A percentile compares a stretch with the other conserved stretches of the same genome.
phyloP scores from a whole-genome alignment of 1,284 basidiomycete genomes.

The Ganoderma sinense region DNA sequence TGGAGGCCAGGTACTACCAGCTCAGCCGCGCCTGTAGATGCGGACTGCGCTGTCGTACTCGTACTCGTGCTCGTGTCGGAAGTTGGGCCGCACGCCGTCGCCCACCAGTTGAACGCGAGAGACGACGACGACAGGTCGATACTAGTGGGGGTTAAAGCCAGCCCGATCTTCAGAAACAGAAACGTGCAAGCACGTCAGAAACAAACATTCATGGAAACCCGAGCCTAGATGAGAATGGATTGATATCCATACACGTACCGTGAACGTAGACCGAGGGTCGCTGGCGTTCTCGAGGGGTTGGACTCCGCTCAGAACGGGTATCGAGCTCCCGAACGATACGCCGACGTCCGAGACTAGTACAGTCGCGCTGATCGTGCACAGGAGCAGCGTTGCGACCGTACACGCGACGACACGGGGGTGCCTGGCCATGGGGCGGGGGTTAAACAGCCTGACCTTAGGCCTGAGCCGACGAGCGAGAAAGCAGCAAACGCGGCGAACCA shows the following conservation, averaged over 20 bases:
- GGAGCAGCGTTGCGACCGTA: constrained; percentile 6
- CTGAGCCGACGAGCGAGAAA: background rate
- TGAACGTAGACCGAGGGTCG: background rate
- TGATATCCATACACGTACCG: background rate
- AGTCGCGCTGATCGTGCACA: constrained; percentile 10
- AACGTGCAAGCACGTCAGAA: background rate
- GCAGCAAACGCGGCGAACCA: background rate
- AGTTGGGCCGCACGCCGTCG: constrained; percentile 6
- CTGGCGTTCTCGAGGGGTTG: background rate
- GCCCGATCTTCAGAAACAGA: constrained; percentile 5
- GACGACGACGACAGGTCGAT: constrained; percentile 15
- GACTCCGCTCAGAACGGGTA: constrained; percentile 14
- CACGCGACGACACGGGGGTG: constrained; percentile 13
- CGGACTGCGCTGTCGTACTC: background rate
- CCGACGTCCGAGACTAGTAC: constrained; percentile 14
- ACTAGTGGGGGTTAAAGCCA: constrained; percentile 3
- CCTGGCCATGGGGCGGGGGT: background rate
- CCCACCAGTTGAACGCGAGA: constrained; percentile 17
- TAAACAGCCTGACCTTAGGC: background rate
- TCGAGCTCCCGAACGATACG: background rate
- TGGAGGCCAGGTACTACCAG: background rate
- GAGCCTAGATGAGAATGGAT: no score
- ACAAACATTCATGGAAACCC: background rate
- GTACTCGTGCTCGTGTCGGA: background rate
- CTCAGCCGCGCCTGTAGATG: background rate